A percentile compares a stretch with the other conserved stretches of the same genome.
These are phyloP conservation scores for Plasmodium knowlesi DNA, from an alignment of 169 alveolate species.

Conservation along the genomic window DNA sequence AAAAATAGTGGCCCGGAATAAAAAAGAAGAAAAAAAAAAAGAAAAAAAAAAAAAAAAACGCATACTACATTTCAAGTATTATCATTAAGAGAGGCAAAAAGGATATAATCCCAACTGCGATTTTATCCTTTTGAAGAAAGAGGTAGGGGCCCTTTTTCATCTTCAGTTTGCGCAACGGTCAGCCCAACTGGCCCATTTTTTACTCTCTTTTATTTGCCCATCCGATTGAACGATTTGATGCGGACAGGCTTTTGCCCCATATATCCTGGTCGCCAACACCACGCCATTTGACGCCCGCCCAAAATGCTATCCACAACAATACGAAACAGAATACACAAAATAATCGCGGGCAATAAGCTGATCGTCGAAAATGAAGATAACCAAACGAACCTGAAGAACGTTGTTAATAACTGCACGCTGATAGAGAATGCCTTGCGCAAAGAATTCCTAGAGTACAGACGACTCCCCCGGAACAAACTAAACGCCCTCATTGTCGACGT, in stretches of 20 bases:
- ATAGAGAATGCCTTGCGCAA: slow-evolving; percentile 18
- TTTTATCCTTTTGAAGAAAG: not conserved
- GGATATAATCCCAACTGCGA: not conserved
- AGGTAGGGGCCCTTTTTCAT: not conserved
- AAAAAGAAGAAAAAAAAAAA: too few species aligned
- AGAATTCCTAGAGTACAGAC: slow-evolving; percentile 22
- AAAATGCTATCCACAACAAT: slow-evolving; percentile 12
- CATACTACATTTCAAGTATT: not conserved
- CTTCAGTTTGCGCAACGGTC: not conserved
- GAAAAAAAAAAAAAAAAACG: not conserved
- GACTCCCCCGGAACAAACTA: slow-evolving; percentile 11
- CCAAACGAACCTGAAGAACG: slow-evolving; percentile 7
- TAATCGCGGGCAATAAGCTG: slow-evolving; percentile 30
- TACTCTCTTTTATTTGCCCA: not conserved
- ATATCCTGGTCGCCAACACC: not conserved
- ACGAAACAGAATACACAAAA: slow-evolving; percentile 18
- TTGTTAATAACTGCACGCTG: slow-evolving; percentile 15
- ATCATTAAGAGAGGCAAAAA: not conserved
- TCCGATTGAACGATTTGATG: not conserved
- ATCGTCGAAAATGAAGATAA: slow-evolving; percentile 37
- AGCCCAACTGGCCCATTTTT: not conserved
- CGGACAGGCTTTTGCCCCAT: not conserved
- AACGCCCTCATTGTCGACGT: slow-evolving; percentile 18
- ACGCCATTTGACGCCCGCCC: not conserved
- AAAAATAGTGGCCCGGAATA: not conserved